Base-by-base conservation (phyloP, 345 rosid genomes). In the Ceriops zippeliana region DNA sequence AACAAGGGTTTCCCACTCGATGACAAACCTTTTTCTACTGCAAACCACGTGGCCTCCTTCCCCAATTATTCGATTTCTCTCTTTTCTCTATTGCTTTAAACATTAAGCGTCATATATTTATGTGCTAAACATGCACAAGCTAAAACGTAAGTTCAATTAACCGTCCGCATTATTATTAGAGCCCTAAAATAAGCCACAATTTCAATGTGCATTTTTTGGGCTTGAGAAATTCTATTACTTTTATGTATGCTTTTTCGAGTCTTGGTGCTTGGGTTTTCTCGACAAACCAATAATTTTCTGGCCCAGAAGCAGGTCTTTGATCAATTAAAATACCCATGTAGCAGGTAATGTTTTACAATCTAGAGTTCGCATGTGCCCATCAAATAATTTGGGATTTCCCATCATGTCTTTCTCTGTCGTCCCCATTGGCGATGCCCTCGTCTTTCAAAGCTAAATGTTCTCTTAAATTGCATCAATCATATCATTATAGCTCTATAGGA, bases 21-120 rank as follows among this genome's bases (percentile, higher is more conserved):
- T 72, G 76, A 62, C 78, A 76, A 66, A 73, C 83, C 85, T 67
- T 72, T 31, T 74, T 70, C 82, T 68, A 66, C 81, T 67, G 82
- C 90, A 78, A 76, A 76, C 82, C 90, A 82, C 84, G 82, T 86
- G 87, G 70, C 70, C 79, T 64, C 70, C 68, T 72, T 54, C 59
- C 3, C 28, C 79, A 63, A 80, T 76, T 68, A 72, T 71, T 54
- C 30, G 24, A 58, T 52, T 68, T 57, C 31, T 65, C 30, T 32
- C 11, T 8, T 8, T 27, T 26, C 47, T n/a, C 32, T 54, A 54
- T 21, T 22, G 17, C 22, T 54, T 22, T 9, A 8, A 54, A 22
- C 58, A 11, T 16, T 54, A 11, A 54, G 27, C 28, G 22, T 22
- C 24, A 26, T 24, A 54, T 8, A 54, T 7, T 53, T 53, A 21